These are phyloP conservation scores for Panicum virgatum DNA, from an alignment of 202 grass and related monocot genomes.

Conservation along the genomic window DNA sequence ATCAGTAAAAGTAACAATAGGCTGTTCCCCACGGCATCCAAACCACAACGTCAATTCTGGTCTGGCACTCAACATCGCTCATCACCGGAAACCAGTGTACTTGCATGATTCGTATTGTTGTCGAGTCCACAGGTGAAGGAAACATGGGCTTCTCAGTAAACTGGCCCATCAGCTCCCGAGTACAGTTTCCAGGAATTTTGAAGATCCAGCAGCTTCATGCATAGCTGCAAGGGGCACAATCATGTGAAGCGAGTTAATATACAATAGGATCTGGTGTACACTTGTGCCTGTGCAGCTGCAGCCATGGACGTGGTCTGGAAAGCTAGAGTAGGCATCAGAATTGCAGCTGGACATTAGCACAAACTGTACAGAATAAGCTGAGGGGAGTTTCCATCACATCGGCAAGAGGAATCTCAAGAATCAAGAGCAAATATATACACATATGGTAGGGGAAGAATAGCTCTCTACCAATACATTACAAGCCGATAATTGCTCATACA, in stretches of 20 bases:
- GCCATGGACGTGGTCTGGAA: background rate
- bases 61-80: background rate
- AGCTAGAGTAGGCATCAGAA: background rate
- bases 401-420: background rate
- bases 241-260: background rate
- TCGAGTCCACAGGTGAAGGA: background rate
- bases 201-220: background rate
- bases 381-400: background rate
- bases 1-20: background rate
- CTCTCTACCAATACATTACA: constrained; percentile 52
- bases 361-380: background rate
- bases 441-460: constrained; percentile 24
- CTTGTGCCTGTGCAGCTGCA: background rate
- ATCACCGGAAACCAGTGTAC: background rate
- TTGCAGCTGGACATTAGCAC: background rate
- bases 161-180: background rate
- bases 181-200: background rate
- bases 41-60: background rate
- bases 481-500: constrained; percentile 41
- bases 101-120: background rate
- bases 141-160: background rate
- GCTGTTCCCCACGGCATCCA: background rate
- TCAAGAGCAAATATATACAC: constrained; percentile 32
- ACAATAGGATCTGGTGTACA: background rate
- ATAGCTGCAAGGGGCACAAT: background rate